A percentile compares a stretch with the other conserved stretches of the same genome.
phyloP scores from a whole-genome alignment of 352 stramenopile species.

The Globisporangium sylvaticum region DNA sequence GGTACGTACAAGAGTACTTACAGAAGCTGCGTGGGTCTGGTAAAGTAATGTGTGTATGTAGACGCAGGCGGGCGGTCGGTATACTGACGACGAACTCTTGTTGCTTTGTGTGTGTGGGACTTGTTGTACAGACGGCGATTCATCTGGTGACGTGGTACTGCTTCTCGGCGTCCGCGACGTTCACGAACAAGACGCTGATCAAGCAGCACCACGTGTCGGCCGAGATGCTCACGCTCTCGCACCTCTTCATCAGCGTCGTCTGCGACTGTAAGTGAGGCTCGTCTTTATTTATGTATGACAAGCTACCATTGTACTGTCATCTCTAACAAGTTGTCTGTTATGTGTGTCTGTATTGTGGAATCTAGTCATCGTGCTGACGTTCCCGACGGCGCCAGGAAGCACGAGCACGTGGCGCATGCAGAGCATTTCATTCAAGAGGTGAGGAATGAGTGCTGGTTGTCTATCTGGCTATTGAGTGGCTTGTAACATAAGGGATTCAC shows the following conservation, averaged over 20 bases:
- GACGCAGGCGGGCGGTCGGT: background rate
- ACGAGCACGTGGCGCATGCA: slow-evolving; percentile 60
- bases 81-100: background rate
- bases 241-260: slow-evolving; percentile 77
- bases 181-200: slow-evolving; percentile 86
- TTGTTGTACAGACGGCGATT: slow-evolving; percentile 26
- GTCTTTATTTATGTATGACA: background rate
- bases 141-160: slow-evolving; percentile 71
- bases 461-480: background rate
- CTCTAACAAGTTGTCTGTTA: background rate
- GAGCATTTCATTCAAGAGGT: slow-evolving; percentile 44
- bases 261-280: slow-evolving; percentile 51
- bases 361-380: slow-evolving; percentile 70
- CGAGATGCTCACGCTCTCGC: slow-evolving; percentile 83
- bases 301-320: background rate
- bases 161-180: slow-evolving; percentile 76
- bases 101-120: background rate
- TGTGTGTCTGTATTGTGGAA: background rate
- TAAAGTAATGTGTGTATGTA: background rate
- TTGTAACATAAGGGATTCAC: background rate
- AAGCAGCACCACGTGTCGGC: slow-evolving; percentile 84
- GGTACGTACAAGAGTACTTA: background rate
- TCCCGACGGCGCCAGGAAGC: slow-evolving; percentile 42
- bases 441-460: background rate
- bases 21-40: background rate